These are phyloP conservation scores for Syncephalastrum contaminatum DNA, from an alignment of 371 early-diverging fungal species.

Conservation along the genomic window DNA sequence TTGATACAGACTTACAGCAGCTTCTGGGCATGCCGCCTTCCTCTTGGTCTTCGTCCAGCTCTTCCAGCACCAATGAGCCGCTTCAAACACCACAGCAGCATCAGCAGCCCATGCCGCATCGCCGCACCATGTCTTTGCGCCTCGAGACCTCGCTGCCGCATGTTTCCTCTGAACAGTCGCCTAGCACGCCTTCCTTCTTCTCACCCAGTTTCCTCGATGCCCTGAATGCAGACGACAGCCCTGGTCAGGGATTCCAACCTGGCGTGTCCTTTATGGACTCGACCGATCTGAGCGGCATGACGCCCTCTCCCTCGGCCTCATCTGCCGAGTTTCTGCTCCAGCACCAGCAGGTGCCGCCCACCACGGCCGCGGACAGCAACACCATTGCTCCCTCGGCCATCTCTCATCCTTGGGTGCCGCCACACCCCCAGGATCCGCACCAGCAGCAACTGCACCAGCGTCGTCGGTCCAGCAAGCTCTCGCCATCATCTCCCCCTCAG, in stretches of 20 bases:
- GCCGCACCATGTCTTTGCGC: constrained; percentile 34
- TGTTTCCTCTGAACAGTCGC: constrained; percentile 22
- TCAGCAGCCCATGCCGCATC: constrained; percentile 13
- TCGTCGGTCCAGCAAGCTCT: neutral
- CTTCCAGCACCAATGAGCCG: constrained; percentile 6
- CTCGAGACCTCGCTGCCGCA: constrained; percentile 25
- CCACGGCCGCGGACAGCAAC: constrained; percentile 1
- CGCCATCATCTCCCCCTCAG: constrained; percentile 18
- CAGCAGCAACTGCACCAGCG: too few species aligned
- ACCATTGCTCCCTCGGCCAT: constrained; percentile 28
- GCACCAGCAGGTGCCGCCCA: constrained; percentile 4
- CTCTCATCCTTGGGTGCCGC: neutral
- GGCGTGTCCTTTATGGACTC: constrained; percentile 8
- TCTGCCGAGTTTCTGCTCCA: constrained; percentile 11
- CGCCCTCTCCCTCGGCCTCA: constrained; percentile 6
- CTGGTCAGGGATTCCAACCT: constrained; percentile 7
- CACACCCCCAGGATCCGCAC: too few species aligned
- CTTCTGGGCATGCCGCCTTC: constrained; percentile 18
- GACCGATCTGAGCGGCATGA: neutral
- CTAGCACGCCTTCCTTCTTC: constrained; percentile 61
- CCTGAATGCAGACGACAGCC: constrained; percentile 29
- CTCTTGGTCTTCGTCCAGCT: constrained; percentile 13
- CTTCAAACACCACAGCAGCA: neutral
- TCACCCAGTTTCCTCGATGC: constrained; percentile 64
- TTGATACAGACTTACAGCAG: constrained; percentile 21